These are phyloP conservation scores for Taxillus chinensis DNA, from an alignment of 164 flowering plant genomes.

Conservation along the genomic window DNA sequence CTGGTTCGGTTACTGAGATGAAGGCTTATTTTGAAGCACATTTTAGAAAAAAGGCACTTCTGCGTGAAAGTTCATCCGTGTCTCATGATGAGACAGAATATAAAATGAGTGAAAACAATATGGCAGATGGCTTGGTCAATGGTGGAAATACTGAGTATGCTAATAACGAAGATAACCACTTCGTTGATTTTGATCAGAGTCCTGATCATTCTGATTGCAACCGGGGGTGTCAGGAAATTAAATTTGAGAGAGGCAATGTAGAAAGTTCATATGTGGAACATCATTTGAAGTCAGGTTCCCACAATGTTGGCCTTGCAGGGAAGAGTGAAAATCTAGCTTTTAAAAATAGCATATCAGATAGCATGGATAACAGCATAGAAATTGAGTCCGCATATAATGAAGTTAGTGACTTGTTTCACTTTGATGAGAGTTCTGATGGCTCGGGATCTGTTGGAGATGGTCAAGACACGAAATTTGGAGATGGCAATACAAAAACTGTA, in stretches of 20 bases:
- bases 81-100: conserved; percentile 17
- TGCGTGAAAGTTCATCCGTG: conserved; percentile 28
- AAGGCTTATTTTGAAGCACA: conserved; percentile 91
- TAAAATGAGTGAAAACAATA: background rate
- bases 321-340: too few species aligned
- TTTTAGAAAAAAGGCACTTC: conserved; percentile 59
- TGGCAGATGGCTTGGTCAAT: background rate
- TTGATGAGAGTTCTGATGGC: background rate
- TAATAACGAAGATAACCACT: background rate
- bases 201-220: too few species aligned
- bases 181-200: background rate
- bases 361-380: too few species aligned
- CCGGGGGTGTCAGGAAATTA: too few species aligned
- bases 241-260: conserved; percentile 1
- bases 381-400: background rate
- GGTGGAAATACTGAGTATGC: background rate
- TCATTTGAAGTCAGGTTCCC: too few species aligned
- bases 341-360: too few species aligned
- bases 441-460: background rate
- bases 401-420: background rate
- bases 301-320: too few species aligned
- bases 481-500: conserved; percentile 1
- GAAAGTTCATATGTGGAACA: too few species aligned
- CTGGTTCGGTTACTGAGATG: conserved; percentile 72
- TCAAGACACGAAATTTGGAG: background rate